A percentile compares a stretch with the other conserved stretches of the same genome.
Evolutionary conservation across 106 monocot genomes (phyloP).

Genomic region (Xerophyta viscosa): DNA sequence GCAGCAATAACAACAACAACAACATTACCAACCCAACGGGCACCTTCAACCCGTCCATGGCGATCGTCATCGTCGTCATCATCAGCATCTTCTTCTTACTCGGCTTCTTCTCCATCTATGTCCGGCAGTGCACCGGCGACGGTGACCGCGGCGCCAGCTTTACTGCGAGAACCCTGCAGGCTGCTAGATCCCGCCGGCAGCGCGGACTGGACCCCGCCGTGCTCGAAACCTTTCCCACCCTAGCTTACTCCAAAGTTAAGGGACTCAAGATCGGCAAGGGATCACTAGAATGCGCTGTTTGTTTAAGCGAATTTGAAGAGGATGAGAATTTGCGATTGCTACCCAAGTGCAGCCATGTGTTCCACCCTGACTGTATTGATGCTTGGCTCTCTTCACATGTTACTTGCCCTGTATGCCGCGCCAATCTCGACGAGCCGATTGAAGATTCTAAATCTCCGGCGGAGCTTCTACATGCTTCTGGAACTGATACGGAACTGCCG

Average conservation of each 20-base stretch:
- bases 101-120: constrained; percentile 78
- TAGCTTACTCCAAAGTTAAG: constrained; percentile 82
- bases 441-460: no score
- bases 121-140: constrained; percentile 52
- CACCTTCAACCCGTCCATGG: constrained; percentile 63
- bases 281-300: constrained; percentile 90
- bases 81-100: constrained; percentile 77
- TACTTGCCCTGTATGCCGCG: constrained; percentile 94
- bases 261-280: constrained; percentile 63
- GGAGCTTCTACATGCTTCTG: no score
- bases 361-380: constrained; percentile 90
- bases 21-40: neutral
- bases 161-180: neutral
- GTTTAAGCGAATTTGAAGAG: constrained; percentile 88
- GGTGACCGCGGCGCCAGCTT: constrained; percentile 2
- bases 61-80: constrained; percentile 62
- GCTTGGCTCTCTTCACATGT: constrained; percentile 75
- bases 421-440: constrained; percentile 23
- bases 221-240: constrained; percentile 57
- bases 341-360: constrained; percentile 81
- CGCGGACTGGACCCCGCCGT: constrained; percentile 54
- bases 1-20: no score
- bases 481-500: no score
- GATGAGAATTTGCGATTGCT: constrained; percentile 72
- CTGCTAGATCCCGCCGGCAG: constrained; percentile 14